phyloP scores from a whole-genome alignment of 306 rosid genomes.

The Casuarina cunninghamiana region DNA sequence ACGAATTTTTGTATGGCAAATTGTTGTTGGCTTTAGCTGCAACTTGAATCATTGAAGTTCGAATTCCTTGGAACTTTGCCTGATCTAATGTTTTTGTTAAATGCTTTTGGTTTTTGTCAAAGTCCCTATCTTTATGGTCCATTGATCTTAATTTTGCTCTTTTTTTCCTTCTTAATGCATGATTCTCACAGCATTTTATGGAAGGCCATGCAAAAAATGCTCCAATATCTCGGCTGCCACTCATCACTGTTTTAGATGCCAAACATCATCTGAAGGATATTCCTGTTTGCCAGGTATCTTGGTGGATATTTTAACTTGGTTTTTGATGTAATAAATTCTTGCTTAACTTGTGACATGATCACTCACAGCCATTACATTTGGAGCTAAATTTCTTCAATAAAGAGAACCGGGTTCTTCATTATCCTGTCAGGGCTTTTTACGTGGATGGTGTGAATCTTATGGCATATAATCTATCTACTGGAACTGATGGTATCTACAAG shows the following conservation, averaged over 20 bases:
- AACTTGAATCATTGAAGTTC: not conserved
- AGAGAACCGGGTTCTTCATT: constrained; percentile 95
- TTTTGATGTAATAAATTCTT: constrained; percentile 19
- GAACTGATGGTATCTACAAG: constrained; percentile 76
- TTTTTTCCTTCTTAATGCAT: constrained; percentile 13
- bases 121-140: constrained; percentile 1
- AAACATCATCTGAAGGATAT: constrained; percentile 84
- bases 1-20: not conserved
- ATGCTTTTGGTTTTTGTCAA: constrained; percentile 6
- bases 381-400: constrained; percentile 94
- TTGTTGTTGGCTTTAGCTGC: not conserved
- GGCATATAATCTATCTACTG: constrained; percentile 79
- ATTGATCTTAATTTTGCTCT: not conserved
- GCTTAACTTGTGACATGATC: constrained; percentile 29
- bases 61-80: not conserved
- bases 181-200: constrained; percentile 82
- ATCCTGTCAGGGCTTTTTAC: constrained; percentile 88
- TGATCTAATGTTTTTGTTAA: not conserved
- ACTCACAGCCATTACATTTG: constrained; percentile 86
- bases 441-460: constrained; percentile 81
- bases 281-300: constrained; percentile 77
- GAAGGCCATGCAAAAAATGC: constrained; percentile 88
- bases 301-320: constrained; percentile 28
- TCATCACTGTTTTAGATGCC: constrained; percentile 73
- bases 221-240: constrained; percentile 94